Percentiles rank a stretch among this genome's conserved stretches.
phyloP scores from a whole-genome alignment of 495 filamentous ascomycete genomes.

The Aspergillus biplanus region DNA sequence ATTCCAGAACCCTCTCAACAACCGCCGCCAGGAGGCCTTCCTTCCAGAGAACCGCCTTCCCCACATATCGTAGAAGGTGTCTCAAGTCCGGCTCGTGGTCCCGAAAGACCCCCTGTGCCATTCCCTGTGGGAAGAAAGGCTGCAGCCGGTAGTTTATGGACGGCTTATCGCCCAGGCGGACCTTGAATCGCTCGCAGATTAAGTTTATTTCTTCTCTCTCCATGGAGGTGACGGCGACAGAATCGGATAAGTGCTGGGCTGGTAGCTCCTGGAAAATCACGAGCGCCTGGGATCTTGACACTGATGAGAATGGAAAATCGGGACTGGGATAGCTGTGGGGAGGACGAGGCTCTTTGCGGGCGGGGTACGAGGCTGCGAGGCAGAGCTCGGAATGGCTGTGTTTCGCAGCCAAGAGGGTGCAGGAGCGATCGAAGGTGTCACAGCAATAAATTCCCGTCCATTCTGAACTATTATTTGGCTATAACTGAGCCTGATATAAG shows the following conservation, averaged over 20 bases:
- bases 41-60: background rate
- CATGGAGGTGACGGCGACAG: background rate
- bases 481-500: no score
- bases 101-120: conserved; percentile 13
- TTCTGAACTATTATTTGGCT: no score
- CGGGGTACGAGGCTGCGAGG: no score
- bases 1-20: background rate
- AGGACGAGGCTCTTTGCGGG: no score
- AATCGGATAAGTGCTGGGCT: background rate
- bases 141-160: conserved; percentile 5
- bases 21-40: background rate
- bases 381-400: no score
- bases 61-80: background rate
- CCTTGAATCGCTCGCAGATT: conserved; percentile 7
- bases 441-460: no score
- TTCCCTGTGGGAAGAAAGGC: conserved; percentile 17
- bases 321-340: no score
- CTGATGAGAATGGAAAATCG: background rate
- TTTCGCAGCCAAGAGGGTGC: no score
- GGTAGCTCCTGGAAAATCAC: no score
- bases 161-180: background rate
- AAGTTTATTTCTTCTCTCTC: conserved; percentile 18
- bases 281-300: background rate
- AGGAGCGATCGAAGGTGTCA: no score
- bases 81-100: conserved; percentile 3